Percentiles rank a stretch among this genome's conserved stretches.
Conservation (phyloP, 2,329 filamentous ascomycete genomes). For the Penicillium brevicompactum region DNA sequence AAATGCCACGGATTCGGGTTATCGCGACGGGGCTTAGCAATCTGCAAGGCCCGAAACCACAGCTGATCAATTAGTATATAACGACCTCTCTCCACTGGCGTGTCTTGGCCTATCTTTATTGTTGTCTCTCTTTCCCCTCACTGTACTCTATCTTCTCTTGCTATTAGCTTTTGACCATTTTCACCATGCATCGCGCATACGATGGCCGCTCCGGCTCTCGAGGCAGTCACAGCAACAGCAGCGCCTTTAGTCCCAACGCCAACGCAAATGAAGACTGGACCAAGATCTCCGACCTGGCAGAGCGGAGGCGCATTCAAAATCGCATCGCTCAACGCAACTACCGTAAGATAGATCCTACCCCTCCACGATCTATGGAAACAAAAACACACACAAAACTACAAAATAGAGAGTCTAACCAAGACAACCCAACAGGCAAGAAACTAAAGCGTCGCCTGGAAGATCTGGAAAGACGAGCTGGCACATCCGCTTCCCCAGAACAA, state of each 20-base stretch:
- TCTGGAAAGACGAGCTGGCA: slow-evolving; percentile 62
- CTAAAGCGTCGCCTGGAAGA: slow-evolving; percentile 69
- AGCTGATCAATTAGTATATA: slow-evolving; percentile 32
- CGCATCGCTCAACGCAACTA: slow-evolving; percentile 97
- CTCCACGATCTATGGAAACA: background rate
- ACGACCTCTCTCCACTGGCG: slow-evolving; percentile 7
- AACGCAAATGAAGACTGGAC: slow-evolving; percentile 99
- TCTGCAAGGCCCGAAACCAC: slow-evolving; percentile 22
- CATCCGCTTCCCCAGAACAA: slow-evolving; percentile 63
- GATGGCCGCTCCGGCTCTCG: slow-evolving; percentile 52
- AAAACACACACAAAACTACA: no score
- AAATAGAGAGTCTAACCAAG: background rate
- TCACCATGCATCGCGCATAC: slow-evolving; percentile 35
- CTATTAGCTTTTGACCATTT: background rate
- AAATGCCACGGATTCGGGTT: slow-evolving; percentile 9
- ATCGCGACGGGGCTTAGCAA: slow-evolving; percentile 26
- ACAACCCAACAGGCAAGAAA: slow-evolving; percentile 58
- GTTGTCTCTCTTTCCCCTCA: slow-evolving; percentile 7
- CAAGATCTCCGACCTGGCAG: slow-evolving; percentile 95
- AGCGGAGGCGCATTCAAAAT: slow-evolving; percentile 93
- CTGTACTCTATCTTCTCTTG: background rate
- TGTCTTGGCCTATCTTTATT: slow-evolving; percentile 9
- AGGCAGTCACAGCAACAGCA: slow-evolving; percentile 77
- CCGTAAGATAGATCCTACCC: slow-evolving; percentile 64
- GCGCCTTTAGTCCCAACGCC: slow-evolving; percentile 90